Percentiles rank a stretch among this genome's conserved stretches.
Evolutionary conservation across 169 alveolate species (phyloP).

Genomic region (Ophryocystis elektroscirrha): DNA sequence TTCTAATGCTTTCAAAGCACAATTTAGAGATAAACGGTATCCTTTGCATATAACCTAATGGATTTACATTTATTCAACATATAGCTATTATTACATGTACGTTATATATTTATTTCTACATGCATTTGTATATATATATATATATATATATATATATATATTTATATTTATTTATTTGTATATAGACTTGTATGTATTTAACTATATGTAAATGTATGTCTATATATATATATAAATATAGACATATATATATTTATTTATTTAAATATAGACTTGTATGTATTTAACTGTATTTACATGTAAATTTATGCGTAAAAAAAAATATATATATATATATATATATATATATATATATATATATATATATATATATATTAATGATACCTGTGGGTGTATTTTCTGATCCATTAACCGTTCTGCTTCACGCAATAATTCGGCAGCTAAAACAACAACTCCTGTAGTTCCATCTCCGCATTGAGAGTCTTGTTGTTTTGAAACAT

Average conservation of each 20-base stretch:
- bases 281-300: neutral
- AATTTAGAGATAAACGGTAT: conserved; percentile 62
- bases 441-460: conserved; percentile 94
- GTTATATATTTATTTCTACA: neutral
- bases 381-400: conserved; percentile 88
- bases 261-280: neutral
- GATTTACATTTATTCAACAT: neutral
- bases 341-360: conserved; percentile 9
- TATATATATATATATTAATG: too few relatives aligned
- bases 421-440: conserved; percentile 91
- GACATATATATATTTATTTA: too few relatives aligned
- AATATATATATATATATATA: neutral
- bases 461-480: conserved; percentile 76
- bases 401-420: conserved; percentile 83
- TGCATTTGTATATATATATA: neutral
- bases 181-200: too few relatives aligned
- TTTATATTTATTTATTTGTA: neutral
- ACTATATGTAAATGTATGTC: too few relatives aligned
- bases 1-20: conserved; percentile 58
- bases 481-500: conserved; percentile 64
- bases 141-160: neutral
- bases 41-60: conserved; percentile 39
- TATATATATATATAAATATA: too few relatives aligned
- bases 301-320: neutral
- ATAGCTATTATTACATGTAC: neutral